Base-by-base conservation (phyloP, 805 yeast species). In the Pichia nanzhaoensis region DNA sequence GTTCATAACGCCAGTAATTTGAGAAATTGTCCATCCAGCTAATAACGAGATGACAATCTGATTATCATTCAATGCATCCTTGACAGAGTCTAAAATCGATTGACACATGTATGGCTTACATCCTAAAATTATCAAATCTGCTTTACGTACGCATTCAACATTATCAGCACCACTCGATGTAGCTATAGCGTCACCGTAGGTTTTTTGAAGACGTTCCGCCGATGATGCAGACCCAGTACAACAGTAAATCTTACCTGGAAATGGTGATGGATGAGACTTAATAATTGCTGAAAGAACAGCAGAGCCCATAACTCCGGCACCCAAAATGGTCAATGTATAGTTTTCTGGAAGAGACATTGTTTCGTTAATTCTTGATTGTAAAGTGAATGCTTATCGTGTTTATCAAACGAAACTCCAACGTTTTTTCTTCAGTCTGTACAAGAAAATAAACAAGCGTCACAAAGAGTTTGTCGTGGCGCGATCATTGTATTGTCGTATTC, bases 231-330 rank as follows among this genome's bases (percentile, higher is more conserved):
- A 70, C 46, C 75, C 73, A 45, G 85, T 90, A 60, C 95, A 80
- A n/a, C 93, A 87, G 53, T 84, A 74, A 61, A 90, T 82, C 57
- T 72, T 77, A 22, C 73, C 60, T 24, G 98, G 97, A 47, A 74
- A 75, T 5, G 82, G 76, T 17, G 61, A 61, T 50, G 74, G 71
- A 21, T 65, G 50, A 3, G 73, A 61, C 42, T 75, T 74, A 44
- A 86, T 67, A 38, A 85, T 78, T 10, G 98, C 95, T 12, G 86
- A 73, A 28, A 87, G 74, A 39, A 93, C 86, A 10, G 98, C 96
- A 16, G 91, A 83, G 48, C 98, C 98, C 88, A 93, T 86, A 45
- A 85, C 89, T 49, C 99, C 99, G 57, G 95, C 80, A 31, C 97
- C 99, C 44, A 93, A 72, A 27, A 93, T 80, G 16, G 90, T 75